A percentile compares a stretch with the other conserved stretches of the same genome.
Evolutionary conservation across 139 green algal species (phyloP).

Genomic region (Micromonas pusilla): DNA sequence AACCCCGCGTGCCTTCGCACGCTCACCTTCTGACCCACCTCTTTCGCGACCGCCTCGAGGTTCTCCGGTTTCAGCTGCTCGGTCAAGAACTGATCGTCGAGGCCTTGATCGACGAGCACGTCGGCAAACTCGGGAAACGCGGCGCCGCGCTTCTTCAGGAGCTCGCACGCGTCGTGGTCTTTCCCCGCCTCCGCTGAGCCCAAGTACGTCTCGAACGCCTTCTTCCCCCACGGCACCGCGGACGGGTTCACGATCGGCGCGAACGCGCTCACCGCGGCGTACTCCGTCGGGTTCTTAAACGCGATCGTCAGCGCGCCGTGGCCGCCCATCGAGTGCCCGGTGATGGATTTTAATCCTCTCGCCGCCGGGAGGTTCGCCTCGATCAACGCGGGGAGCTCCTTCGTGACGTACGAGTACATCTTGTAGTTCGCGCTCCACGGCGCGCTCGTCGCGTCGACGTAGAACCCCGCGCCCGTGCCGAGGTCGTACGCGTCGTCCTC

Average conservation of each 20-base stretch:
- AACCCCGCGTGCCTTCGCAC: slow-evolving; percentile 80
- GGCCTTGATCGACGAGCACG: slow-evolving; percentile 53
- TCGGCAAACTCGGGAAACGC: neutral
- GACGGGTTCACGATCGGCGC: slow-evolving; percentile 86
- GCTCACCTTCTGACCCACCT: slow-evolving; percentile 44
- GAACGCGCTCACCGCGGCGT: slow-evolving; percentile 74
- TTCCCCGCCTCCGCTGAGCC: slow-evolving; percentile 57
- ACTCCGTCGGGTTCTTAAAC: slow-evolving; percentile 72
- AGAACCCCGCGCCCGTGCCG: slow-evolving; percentile 49
- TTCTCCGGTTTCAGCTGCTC: slow-evolving; percentile 69
- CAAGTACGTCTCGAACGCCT: slow-evolving; percentile 78
- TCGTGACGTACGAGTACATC: slow-evolving; percentile 79
- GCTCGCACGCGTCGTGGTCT: slow-evolving; percentile 84
- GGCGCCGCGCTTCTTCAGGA: slow-evolving; percentile 54
- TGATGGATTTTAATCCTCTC: slow-evolving; percentile 38
- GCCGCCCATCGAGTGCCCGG: slow-evolving; percentile 84
- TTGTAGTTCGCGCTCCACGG: slow-evolving; percentile 72
- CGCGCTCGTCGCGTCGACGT: slow-evolving; percentile 64
- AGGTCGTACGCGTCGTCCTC: slow-evolving; percentile 66
- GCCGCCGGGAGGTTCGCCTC: slow-evolving; percentile 26
- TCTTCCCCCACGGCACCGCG: slow-evolving; percentile 81
- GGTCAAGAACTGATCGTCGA: slow-evolving; percentile 72
- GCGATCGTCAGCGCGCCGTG: slow-evolving; percentile 77
- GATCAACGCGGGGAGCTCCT: slow-evolving; percentile 64
- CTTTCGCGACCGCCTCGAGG: slow-evolving; percentile 59